Evolutionary conservation across 208 protist species (phyloP).

Genomic region (Leptomonas pyrrhocoris): DNA sequence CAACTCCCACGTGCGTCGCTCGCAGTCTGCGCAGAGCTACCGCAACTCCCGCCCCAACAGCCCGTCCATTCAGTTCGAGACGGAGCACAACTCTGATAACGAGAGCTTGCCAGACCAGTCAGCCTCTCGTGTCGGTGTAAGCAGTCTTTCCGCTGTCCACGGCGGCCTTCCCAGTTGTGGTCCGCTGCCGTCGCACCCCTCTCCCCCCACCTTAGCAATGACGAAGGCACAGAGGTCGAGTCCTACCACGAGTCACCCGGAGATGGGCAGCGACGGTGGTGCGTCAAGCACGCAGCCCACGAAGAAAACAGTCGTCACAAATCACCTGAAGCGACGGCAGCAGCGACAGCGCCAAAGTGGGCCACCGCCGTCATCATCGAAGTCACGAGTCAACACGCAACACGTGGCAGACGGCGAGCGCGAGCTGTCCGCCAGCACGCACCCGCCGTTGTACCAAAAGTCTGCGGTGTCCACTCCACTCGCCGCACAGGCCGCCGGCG

Average conservation of each 20-base stretch:
- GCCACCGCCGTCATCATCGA: constrained; percentile 7
- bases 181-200: neutral
- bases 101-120: neutral
- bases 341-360: constrained; percentile 3
- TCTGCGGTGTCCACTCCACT: constrained; percentile 1
- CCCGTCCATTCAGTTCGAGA: constrained; percentile 24
- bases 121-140: neutral
- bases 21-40: constrained; percentile 12
- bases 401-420: neutral
- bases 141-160: neutral
- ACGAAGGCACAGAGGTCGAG: neutral
- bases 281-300: neutral
- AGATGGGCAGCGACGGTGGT: neutral
- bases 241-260: neutral
- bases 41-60: constrained; percentile 6
- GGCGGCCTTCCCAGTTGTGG: neutral
- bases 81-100: constrained; percentile 9
- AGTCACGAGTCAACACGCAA: neutral
- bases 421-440: constrained; percentile 4
- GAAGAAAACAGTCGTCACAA: constrained; percentile 47
- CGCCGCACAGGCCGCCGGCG: constrained; percentile 5
- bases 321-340: constrained; percentile 20
- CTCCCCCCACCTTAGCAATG: constrained; percentile 2
- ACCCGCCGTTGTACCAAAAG: constrained; percentile 20
- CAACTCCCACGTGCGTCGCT: constrained; percentile 6